Evolutionary conservation across 1,284 basidiomycete genomes (phyloP), one percentile per base, ranked within the genome.

Genomic region (Polyporus tsugae): DNA sequence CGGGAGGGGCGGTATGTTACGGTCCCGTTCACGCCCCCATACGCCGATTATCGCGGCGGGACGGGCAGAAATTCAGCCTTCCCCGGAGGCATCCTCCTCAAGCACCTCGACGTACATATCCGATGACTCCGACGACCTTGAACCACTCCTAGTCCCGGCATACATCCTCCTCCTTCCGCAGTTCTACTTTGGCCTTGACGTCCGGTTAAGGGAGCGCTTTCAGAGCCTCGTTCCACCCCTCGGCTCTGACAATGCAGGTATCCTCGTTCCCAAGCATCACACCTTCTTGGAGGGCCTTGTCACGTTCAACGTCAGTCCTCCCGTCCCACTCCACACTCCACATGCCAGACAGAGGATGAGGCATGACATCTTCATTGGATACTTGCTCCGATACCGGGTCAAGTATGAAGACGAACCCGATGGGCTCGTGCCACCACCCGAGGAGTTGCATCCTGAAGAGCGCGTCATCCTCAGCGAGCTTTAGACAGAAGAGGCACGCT

Each of bases 61-160:
- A 58, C 55, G 36, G n/a, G 17, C 35, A 35, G 1, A 36, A n/a
- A 53, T 42, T 42, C 59, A 1, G 49, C 63, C 22, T 68, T 62
- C 17, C 63, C 63, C 2, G 29, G 10, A 9, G 46, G 52, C 29
- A 63, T 62, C 29, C 60, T 59, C 9, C 60, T 68, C 25, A 52
- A 57, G 22, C 67, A 68, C n/a, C 67, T 44, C 41, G 63, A 65
- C 53, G 65, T 64, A 36, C 67, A n/a, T n/a, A n/a, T n/a, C 63
- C 3, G 67, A 68, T 10, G 15, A 62, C 15, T 2, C 67, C 63
- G 65, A 68, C 52, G 49, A 53, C 38, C 67, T 68, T 7, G 57
- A 38, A 1, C 63, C 60, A 0, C 35, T 65, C n/a, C n/a, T n/a
- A n/a, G n/a, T n/a, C n/a, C 67, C 67, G 17, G 63, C 60, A 15